Evolutionary conservation across 495 filamentous ascomycete genomes (phyloP).

Genomic region (Trichoderma reesei): DNA sequence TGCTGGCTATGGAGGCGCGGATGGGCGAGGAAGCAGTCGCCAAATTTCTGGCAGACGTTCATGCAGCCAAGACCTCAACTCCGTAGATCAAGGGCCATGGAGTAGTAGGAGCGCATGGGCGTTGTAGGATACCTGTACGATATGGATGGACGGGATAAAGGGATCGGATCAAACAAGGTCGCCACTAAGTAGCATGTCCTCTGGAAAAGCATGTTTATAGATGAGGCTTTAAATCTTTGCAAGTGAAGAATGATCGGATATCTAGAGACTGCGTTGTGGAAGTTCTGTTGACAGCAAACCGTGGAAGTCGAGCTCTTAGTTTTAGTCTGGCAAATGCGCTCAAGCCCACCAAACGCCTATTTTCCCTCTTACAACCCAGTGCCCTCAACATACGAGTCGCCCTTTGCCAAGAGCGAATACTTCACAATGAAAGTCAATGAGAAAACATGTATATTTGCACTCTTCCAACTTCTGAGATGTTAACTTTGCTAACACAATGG

Average conservation of each 20-base stretch:
- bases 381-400: too few relatives aligned
- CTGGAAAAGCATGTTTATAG: too few relatives aligned
- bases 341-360: background rate
- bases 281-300: too few relatives aligned
- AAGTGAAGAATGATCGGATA: too few relatives aligned
- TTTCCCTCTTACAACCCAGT: background rate
- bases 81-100: background rate
- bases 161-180: background rate
- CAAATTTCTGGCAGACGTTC: background rate
- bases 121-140: background rate
- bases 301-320: too few relatives aligned
- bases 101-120: background rate
- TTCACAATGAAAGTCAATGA: conserved; percentile 33
- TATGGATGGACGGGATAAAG: background rate
- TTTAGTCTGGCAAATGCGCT: too few relatives aligned
- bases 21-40: background rate
- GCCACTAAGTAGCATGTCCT: background rate
- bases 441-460: conserved; percentile 25
- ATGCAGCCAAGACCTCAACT: background rate
- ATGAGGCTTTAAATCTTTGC: too few relatives aligned
- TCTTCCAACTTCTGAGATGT: background rate
- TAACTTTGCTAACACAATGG: background rate
- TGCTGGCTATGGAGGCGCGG: conserved; percentile 6
- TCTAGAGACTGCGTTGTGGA: too few relatives aligned
- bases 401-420: background rate